Evolutionary conservation across 176 grass and related monocot species (phyloP).

Genomic region (Lolium rigidum): DNA sequence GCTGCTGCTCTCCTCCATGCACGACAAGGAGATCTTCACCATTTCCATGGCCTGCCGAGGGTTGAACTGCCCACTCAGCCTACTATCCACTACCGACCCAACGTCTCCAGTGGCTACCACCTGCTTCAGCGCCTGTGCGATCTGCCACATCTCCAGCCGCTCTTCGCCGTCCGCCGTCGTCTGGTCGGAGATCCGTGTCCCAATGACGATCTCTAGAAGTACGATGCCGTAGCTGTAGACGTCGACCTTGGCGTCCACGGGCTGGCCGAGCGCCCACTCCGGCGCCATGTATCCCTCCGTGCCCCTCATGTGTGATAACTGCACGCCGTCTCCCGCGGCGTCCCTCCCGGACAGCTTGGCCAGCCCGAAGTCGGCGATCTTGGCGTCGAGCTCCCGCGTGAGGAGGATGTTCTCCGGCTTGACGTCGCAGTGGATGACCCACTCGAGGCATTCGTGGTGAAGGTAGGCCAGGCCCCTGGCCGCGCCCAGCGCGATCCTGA

Average conservation of each 20-base stretch:
- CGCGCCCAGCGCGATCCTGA: slow-evolving; percentile 50
- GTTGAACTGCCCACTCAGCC: slow-evolving; percentile 38
- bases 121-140: slow-evolving; percentile 18
- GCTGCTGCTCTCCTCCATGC: slow-evolving; percentile 39
- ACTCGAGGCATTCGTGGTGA: slow-evolving; percentile 72
- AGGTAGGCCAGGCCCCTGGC: slow-evolving; percentile 61
- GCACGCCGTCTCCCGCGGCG: neutral
- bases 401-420: slow-evolving; percentile 73
- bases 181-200: slow-evolving; percentile 27
- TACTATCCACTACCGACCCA: slow-evolving; percentile 33
- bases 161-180: neutral
- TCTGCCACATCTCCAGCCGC: slow-evolving; percentile 13
- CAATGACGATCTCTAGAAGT: slow-evolving; percentile 51
- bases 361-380: slow-evolving; percentile 69
- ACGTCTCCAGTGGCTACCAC: slow-evolving; percentile 8
- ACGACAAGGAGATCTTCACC: slow-evolving; percentile 36
- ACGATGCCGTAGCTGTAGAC: slow-evolving; percentile 60
- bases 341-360: slow-evolving; percentile 56
- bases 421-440: slow-evolving; percentile 68
- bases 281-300: slow-evolving; percentile 67
- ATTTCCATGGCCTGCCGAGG: slow-evolving; percentile 37
- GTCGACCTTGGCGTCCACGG: slow-evolving; percentile 53
- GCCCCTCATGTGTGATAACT: slow-evolving; percentile 53
- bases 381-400: slow-evolving; percentile 54
- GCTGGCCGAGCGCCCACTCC: slow-evolving; percentile 48